These are phyloP conservation scores for Pseudocercospora eumusae DNA, from an alignment of 2,329 filamentous ascomycete genomes.

Conservation along the genomic window DNA sequence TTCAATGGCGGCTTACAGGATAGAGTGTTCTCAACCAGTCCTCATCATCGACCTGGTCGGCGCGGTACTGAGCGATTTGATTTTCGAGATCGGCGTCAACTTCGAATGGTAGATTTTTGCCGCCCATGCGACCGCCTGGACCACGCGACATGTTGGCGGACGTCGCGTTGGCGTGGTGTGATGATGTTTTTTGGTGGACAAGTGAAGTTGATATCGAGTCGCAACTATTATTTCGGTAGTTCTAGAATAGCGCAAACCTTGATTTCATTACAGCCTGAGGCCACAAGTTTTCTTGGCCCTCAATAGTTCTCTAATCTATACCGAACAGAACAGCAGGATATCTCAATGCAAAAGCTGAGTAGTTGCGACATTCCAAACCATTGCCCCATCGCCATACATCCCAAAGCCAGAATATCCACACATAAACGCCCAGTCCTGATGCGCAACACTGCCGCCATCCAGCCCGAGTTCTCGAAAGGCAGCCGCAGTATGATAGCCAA, in stretches of 20 bases:
- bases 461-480: neutral
- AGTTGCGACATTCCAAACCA: neutral
- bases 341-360: neutral
- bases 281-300: neutral
- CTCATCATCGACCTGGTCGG: slow-evolving; percentile 21
- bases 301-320: neutral
- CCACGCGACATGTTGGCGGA: slow-evolving; percentile 23
- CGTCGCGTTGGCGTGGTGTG: neutral
- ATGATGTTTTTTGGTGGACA: neutral
- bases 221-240: neutral
- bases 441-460: slow-evolving; percentile 1
- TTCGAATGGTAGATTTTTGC: slow-evolving; percentile 25
- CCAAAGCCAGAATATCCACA: neutral
- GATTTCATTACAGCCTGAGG: neutral
- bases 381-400: slow-evolving; percentile 9
- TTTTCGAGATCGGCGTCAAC: slow-evolving; percentile 29
- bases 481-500: neutral
- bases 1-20: slow-evolving; percentile 19
- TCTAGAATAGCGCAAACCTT: neutral
- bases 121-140: slow-evolving; percentile 20
- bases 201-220: slow-evolving; percentile 1
- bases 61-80: slow-evolving; percentile 22
- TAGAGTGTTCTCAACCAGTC: slow-evolving; percentile 27
- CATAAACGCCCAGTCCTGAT: slow-evolving; percentile 13
- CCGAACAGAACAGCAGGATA: neutral